Evolutionary conservation across 768 basidiomycete species (phyloP), one percentile per base, ranked within the genome.

Genomic region (Russula abietina): DNA sequence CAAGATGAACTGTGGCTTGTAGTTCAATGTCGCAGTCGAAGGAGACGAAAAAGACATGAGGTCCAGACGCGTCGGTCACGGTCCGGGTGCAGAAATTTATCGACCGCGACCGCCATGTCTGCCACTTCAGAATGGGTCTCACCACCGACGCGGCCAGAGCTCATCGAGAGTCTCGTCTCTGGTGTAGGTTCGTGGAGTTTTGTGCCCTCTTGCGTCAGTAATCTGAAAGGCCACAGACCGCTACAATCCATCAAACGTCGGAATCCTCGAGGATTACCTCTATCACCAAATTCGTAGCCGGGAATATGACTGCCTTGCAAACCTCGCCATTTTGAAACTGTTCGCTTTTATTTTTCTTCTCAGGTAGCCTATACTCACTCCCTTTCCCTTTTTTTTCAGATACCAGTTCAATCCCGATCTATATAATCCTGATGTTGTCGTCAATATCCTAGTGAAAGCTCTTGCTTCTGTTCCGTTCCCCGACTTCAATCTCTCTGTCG

Each of bases 351-450:
- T 36, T 56, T 39, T 41, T 67, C 60, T 45, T 54, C 22, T 24
- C 12, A 14, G 53, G 54, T 30, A 5, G 19, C 67, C 65, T 36
- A 24, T 19, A 57, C 19, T 45, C 19, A 26, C 4, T 30, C 11
- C 14, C 10, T 8, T 26, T 24, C 10, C n/a, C n/a, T 10, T 12
- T 22, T 43, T 43, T 19, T 48, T 17, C 68, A 96, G 93, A 54
- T 97, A 98, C 77, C 95, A 98, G 73, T 98, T 98, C 77, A 98
- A 98, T 77, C 84, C 91, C 38, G 87, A 91, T 72, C 82, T 96
- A 28, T 90, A 91, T 75, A 96, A 96, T 75, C 84, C 92, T 2
- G 93, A 96, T 71, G 90, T 95, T 24, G 89, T 94, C 68, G 81
- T 95, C 73, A 92, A 97, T 78, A 91, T 98, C 74, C 89, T 99